Base-by-base conservation (phyloP, 352 stramenopile genomes). In the Discostella stelligera region DNA sequence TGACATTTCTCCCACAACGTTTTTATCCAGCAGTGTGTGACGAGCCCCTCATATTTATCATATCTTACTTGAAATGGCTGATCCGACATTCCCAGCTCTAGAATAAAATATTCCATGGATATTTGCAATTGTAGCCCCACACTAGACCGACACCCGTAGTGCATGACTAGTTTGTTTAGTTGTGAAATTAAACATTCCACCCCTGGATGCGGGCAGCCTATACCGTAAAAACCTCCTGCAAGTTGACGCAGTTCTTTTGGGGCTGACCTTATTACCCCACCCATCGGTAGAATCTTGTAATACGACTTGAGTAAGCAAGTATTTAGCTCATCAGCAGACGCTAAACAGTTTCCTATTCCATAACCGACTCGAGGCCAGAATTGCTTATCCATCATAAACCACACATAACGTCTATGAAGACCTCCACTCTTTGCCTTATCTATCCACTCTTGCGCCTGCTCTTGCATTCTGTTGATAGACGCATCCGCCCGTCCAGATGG, bases 81-180 rank as follows among this genome's bases (percentile, higher is more conserved):
- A 32, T 32, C 27, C 27, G 27, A 58, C 14, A 58, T 9, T 0
- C 50, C 50, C n/a, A 32, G n/a, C 30, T 58, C 18, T 0, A 58
- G 25, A 3, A 58, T 16, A n/a, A 58, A 6, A 2, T 18, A 25
- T 16, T 59, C 52, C 52, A 59, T 59, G 1, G 21, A 59, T 11
- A 59, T 27, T 59, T 59, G 52, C 52, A 59, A 20, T 18, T 59
- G 52, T 27, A 58, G 4, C 11, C 50, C 50, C n/a, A 58, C 2
- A 58, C n/a, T 58, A 11, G 50, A 32, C 25, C 50, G 25, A 32
- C 27, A 32, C 2, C 27, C 27, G 27, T 32, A 32, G 27, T 32
- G 27, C 27, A 32, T 32, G 27, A 32, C n/a, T 58, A 58, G n/a
- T 25, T 27, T 23, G 5, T 58, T 58, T 13, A 58, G n/a, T 16